These are phyloP conservation scores for Phialophora macrospora DNA, from an alignment of 2,329 filamentous ascomycete species.

Conservation along the genomic window DNA sequence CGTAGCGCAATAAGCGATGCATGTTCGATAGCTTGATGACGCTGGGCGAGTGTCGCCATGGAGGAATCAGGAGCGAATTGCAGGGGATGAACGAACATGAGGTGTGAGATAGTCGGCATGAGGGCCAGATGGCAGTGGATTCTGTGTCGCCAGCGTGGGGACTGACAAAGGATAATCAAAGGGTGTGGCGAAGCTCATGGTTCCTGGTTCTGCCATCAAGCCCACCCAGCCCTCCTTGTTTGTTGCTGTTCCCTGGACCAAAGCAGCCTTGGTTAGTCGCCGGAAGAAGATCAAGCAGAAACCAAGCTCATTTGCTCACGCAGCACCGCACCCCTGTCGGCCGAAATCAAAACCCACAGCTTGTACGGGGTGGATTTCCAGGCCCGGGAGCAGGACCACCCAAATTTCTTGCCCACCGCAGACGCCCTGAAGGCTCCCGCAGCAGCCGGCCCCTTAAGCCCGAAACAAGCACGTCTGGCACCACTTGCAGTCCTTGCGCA, in stretches of 20 bases:
- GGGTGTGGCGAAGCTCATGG: constrained; percentile 21
- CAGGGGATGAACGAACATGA: constrained; percentile 6
- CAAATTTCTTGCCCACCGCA: constrained; percentile 25
- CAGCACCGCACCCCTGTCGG: constrained; percentile 1
- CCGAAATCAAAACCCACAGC: constrained; percentile 25
- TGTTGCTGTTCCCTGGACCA: constrained; percentile 1
- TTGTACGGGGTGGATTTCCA: constrained; percentile 6
- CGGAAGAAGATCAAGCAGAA: constrained; percentile 22
- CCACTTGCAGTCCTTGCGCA: constrained; percentile 19
- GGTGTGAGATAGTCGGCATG: constrained; percentile 2
- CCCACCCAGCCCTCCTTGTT: constrained; percentile 16
- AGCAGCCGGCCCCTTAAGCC: constrained; percentile 30
- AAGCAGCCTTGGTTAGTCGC: constrained; percentile 1
- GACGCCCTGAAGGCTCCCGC: constrained; percentile 16
- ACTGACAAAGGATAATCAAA: constrained; percentile 13
- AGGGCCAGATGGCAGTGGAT: constrained; percentile 1
- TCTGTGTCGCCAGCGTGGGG: background rate
- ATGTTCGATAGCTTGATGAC: constrained; percentile 25
- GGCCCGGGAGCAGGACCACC: constrained; percentile 20
- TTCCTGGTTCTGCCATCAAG: constrained; percentile 6
- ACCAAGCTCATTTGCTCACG: constrained; percentile 7
- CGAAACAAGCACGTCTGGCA: constrained; percentile 33
- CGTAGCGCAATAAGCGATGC: constrained; percentile 32
- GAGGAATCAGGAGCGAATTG: constrained; percentile 22
- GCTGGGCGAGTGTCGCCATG: constrained; percentile 30